Conservation (phyloP, 2,329 filamentous ascomycete genomes). For the Colletotrichum australisinense region DNA sequence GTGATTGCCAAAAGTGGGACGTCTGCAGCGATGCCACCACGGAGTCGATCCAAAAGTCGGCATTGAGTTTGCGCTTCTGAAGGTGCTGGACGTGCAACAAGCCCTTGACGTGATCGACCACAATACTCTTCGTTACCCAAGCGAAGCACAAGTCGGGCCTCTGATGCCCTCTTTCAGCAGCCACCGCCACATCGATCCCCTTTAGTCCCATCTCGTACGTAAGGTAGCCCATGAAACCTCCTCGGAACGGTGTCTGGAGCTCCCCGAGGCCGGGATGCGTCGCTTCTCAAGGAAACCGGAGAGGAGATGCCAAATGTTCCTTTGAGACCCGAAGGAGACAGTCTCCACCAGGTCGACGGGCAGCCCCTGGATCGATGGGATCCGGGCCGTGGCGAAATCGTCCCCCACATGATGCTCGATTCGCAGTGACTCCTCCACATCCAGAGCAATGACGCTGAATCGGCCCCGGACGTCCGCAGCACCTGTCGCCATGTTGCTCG, state of each 20-base stretch:
- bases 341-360: conserved; percentile 40
- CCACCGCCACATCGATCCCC: conserved; percentile 61
- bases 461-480: conserved; percentile 64
- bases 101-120: conserved; percentile 77
- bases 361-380: conserved; percentile 31
- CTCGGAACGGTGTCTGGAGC: conserved; percentile 72
- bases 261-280: conserved; percentile 36
- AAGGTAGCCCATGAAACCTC: conserved; percentile 85
- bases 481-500: conserved; percentile 53
- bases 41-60: conserved; percentile 46
- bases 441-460: conserved; percentile 80
- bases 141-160: conserved; percentile 79
- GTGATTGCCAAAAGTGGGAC: conserved; percentile 46
- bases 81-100: conserved; percentile 76
- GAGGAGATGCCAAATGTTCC: conserved; percentile 63
- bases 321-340: conserved; percentile 40
- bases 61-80: conserved; percentile 39
- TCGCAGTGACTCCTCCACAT: conserved; percentile 66
- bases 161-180: conserved; percentile 48
- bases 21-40: conserved; percentile 44
- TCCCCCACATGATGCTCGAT: conserved; percentile 68
- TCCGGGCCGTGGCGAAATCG: conserved; percentile 47
- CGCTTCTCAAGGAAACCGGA: conserved; percentile 55
- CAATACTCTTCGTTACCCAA: conserved; percentile 81
- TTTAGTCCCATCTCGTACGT: conserved; percentile 85